Evolutionary conservation across 345 rosid species (phyloP).

Genomic region (Boechera stricta): DNA sequence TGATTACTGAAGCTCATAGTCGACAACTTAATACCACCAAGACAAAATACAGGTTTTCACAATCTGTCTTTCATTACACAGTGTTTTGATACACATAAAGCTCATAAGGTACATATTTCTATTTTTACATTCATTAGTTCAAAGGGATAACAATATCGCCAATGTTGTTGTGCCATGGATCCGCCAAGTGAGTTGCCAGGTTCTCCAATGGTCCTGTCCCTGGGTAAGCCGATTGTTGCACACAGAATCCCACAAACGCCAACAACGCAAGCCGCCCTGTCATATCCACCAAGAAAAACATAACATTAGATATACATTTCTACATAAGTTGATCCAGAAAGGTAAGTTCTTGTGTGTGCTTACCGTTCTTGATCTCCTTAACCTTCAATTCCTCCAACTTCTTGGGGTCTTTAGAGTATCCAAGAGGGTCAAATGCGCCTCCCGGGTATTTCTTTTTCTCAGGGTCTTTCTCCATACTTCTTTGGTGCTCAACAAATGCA

Average conservation of each 20-base stretch:
- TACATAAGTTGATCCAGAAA: slow-evolving; percentile 17
- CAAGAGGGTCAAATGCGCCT: slow-evolving; percentile 95
- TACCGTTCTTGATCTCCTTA: slow-evolving; percentile 95
- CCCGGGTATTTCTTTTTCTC: slow-evolving; percentile 99
- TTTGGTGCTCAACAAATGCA: slow-evolving; percentile 94
- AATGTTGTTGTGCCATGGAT: slow-evolving; percentile 99
- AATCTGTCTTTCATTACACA: slow-evolving; percentile 45
- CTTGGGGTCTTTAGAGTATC: slow-evolving; percentile 93
- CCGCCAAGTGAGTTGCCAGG: slow-evolving; percentile 92
- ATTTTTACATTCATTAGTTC: slow-evolving; percentile 44
- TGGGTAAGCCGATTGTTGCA: slow-evolving; percentile 95
- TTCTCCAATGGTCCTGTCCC: slow-evolving; percentile 99
- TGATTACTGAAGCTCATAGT: too few species aligned
- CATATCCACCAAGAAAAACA: slow-evolving; percentile 10
- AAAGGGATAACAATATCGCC: slow-evolving; percentile 74
- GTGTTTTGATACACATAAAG: slow-evolving; percentile 42
- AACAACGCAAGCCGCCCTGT: slow-evolving; percentile 86
- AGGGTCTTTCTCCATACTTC: slow-evolving; percentile 96
- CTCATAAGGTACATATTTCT: slow-evolving; percentile 38
- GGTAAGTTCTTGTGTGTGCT: neutral
- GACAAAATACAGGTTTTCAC: slow-evolving; percentile 37
- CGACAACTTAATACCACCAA: neutral
- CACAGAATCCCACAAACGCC: slow-evolving; percentile 95
- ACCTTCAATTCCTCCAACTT: slow-evolving; percentile 92
- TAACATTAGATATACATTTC: slow-evolving; percentile 19